Evolutionary conservation across 1,284 basidiomycete species (phyloP).

Genomic region (Xerocomus amazonicus): DNA sequence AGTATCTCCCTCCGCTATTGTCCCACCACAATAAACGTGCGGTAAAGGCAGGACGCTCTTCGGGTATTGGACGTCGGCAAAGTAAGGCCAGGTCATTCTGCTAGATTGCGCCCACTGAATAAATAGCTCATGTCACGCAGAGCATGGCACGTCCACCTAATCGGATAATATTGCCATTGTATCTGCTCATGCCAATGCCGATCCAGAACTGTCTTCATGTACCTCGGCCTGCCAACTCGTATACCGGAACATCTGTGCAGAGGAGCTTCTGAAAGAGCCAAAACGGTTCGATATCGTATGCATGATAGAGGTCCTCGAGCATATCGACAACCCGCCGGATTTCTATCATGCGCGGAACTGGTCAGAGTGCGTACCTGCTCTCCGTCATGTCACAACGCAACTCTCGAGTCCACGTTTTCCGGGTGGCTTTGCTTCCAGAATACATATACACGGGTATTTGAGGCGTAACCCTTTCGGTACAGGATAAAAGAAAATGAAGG

Average conservation of each 20-base stretch:
- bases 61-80: conserved; percentile 82
- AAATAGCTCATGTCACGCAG: conserved; percentile 38
- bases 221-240: conserved; percentile 32
- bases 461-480: neutral
- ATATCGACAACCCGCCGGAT: conserved; percentile 87
- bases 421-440: conserved; percentile 1
- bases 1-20: conserved; percentile 91
- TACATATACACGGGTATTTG: conserved; percentile 14
- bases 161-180: conserved; percentile 91
- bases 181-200: conserved; percentile 74
- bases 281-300: conserved; percentile 89
- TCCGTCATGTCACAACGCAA: no score
- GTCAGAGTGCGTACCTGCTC: conserved; percentile 62
- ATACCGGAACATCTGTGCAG: conserved; percentile 82
- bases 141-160: conserved; percentile 74
- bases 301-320: conserved; percentile 98
- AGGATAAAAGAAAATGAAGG: neutral
- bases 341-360: conserved; percentile 78
- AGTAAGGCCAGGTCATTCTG: conserved; percentile 40
- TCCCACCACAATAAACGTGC: conserved; percentile 88
- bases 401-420: no score
- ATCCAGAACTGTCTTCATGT: conserved; percentile 53
- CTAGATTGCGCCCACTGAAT: neutral
- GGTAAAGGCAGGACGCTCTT: conserved; percentile 41
- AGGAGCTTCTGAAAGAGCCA: conserved; percentile 60